Base-by-base conservation (phyloP, 2,329 filamentous ascomycete species). In the Ophiostoma tasmaniense region DNA sequence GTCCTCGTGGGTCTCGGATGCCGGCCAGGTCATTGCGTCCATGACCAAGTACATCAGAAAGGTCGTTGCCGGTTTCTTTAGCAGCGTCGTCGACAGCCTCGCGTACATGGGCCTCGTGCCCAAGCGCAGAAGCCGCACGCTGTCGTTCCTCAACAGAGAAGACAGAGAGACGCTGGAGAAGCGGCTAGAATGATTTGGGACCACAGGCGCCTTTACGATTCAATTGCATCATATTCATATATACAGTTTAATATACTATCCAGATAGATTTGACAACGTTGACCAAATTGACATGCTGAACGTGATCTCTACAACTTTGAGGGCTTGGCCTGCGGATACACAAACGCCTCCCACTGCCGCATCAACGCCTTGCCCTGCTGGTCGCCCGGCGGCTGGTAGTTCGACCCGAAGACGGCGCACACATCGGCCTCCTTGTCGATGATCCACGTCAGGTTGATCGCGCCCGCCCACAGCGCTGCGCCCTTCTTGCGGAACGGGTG, bases 401-500 rank as follows among this genome's bases (percentile, higher is more conserved):
- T 81, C 69, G 78, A 79, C 0, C 76, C 80, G 71, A 81, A 81
- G 20, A 80, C 75, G 10, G 79, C 77, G 64, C 77, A 79, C 5
- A 84, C 25, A 0, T 79, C 81, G 6, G 77, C 76, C 39, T 76
- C 73, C 1, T 78, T 74, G 59, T 78, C 77, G 52, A 79, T 72
- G 69, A 75, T 37, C 82, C 82, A 85, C 22, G 78, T 77, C 3
- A 81, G 71, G 73, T 84, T 84, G 13, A 79, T 76, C 69, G 81
- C 77, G 0, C 82, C 82, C 62, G 78, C 76, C 82, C 82, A 84
- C 5, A 75, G 74, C 71, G 83, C 37, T 3, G 78, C 78, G 1
- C 79, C 79, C 37, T 74, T 76, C 71, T 75, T 79, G 66, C 81
- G 76, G 68, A 79, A 74, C 3, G 74, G 75, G 3, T 77, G 77